A percentile compares a stretch with the other conserved stretches of the same genome.
These are phyloP conservation scores for Spinacia oleracea DNA, from an alignment of 179 eudicot genomes.

Conservation along the genomic window DNA sequence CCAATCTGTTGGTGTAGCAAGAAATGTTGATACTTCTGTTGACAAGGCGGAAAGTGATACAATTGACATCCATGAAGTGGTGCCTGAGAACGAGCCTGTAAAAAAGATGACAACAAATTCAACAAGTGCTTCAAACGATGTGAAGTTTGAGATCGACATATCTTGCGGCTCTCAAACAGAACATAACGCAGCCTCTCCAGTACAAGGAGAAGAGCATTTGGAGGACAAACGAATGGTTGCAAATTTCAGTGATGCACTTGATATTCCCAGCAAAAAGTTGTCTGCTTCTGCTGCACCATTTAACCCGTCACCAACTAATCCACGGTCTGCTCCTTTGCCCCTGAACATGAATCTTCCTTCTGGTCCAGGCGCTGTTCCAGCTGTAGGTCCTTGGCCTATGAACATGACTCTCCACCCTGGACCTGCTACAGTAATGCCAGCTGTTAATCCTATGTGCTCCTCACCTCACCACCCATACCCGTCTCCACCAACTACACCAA, in stretches of 20 bases:
- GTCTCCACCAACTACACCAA: slow-evolving; percentile 85
- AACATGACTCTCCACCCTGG: slow-evolving; percentile 78
- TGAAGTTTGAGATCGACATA: slow-evolving; percentile 32
- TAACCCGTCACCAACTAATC: slow-evolving; percentile 58
- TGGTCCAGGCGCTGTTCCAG: slow-evolving; percentile 53
- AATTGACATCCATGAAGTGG: slow-evolving; percentile 48
- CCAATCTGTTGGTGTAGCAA: slow-evolving; percentile 29
- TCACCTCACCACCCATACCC: slow-evolving; percentile 79
- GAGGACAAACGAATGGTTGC: slow-evolving; percentile 51
- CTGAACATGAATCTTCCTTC: slow-evolving; percentile 60
- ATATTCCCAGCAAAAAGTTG: slow-evolving; percentile 62
- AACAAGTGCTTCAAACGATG: slow-evolving; percentile 35
- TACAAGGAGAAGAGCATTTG: slow-evolving; percentile 36
- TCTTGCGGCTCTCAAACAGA: slow-evolving; percentile 29
- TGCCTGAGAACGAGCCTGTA: slow-evolving; percentile 35
- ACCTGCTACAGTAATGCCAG: slow-evolving; percentile 45
- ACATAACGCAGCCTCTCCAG: slow-evolving; percentile 28
- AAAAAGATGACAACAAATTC: slow-evolving; percentile 30
- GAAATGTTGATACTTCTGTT: slow-evolving; percentile 24
- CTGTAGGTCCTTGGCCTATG: slow-evolving; percentile 79
- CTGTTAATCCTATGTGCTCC: slow-evolving; percentile 55
- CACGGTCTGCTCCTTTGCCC: slow-evolving; percentile 56
- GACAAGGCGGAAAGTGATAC: slow-evolving; percentile 40
- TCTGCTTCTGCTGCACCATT: slow-evolving; percentile 97
- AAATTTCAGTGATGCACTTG: slow-evolving; percentile 46